Evolutionary conservation across 2,329 filamentous ascomycete genomes (phyloP).

Genomic region (Talaromyces albobiverticillius): DNA sequence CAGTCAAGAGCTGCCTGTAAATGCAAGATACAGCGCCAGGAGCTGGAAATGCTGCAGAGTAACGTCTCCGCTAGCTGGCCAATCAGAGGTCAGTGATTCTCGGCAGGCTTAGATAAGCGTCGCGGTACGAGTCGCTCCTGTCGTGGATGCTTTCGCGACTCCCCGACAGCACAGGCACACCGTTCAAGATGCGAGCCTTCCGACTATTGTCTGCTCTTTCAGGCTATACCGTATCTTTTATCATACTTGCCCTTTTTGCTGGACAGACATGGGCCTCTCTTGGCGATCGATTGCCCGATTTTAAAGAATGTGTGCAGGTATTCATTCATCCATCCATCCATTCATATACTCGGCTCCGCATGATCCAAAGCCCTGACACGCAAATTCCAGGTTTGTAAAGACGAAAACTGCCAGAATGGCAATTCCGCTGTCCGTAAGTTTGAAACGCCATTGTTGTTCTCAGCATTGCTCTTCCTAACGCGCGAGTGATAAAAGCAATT

Average conservation of each 20-base stretch:
- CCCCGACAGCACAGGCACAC: not conserved
- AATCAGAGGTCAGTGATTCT: not conserved
- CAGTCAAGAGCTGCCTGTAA: too few relatives aligned
- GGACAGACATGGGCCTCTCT: slow-evolving; percentile 62
- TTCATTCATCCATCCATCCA: not conserved
- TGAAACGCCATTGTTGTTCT: not conserved
- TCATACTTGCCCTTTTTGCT: slow-evolving; percentile 31
- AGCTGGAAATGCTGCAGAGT: not conserved
- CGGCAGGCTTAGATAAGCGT: slow-evolving; percentile 6
- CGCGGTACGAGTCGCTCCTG: too few relatives aligned
- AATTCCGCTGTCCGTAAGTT: slow-evolving; percentile 68
- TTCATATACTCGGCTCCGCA: not conserved
- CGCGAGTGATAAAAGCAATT: slow-evolving; percentile 57
- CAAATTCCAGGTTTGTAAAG: slow-evolving; percentile 65
- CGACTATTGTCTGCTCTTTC: not conserved
- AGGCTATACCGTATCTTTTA: slow-evolving; percentile 5
- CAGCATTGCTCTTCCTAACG: slow-evolving; percentile 45
- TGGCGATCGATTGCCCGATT: slow-evolving; percentile 84
- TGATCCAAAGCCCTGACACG: slow-evolving; percentile 12
- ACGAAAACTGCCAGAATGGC: slow-evolving; percentile 72
- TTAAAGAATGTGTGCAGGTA: slow-evolving; percentile 82
- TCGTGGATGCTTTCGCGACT: slow-evolving; percentile 3
- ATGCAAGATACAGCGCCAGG: not conserved
- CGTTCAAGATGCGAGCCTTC: slow-evolving; percentile 6
- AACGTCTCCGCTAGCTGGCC: not conserved